A percentile compares a stretch with the other conserved stretches of the same genome.
Evolutionary conservation across 306 rosid genomes (phyloP).

Genomic region (Phaseolus lunatus): DNA sequence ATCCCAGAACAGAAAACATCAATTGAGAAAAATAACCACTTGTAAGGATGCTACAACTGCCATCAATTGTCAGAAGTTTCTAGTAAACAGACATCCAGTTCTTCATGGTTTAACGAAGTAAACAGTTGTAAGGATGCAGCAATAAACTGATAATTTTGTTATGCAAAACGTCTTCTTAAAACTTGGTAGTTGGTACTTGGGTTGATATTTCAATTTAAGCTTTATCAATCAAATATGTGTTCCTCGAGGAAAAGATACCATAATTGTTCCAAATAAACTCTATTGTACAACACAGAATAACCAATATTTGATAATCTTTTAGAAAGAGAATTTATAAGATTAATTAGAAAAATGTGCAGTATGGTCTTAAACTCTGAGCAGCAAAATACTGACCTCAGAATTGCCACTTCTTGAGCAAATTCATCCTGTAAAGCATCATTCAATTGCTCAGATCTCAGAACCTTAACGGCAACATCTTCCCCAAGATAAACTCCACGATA

Average conservation of each 20-base stretch:
- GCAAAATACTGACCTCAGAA: constrained; percentile 69
- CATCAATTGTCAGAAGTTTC: constrained; percentile 20
- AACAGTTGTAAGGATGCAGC: background rate
- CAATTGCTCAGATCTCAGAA: constrained; percentile 85
- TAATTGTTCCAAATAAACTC: constrained; percentile 5
- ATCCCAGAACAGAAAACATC: constrained; percentile 15
- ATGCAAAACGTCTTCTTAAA: constrained; percentile 26
- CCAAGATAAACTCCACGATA: constrained; percentile 85
- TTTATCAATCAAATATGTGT: constrained; percentile 21
- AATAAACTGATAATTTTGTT: constrained; percentile 28
- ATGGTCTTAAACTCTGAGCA: constrained; percentile 18
- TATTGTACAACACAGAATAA: background rate
- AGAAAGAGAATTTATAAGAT: constrained; percentile 14
- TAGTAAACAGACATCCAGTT: constrained; percentile 18
- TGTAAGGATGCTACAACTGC: background rate
- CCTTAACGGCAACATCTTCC: constrained; percentile 97
- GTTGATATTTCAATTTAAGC: constrained; percentile 33
- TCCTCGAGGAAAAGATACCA: constrained; percentile 18
- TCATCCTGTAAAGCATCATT: constrained; percentile 87
- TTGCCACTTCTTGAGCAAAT: constrained; percentile 94
- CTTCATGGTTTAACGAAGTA: constrained; percentile 17
- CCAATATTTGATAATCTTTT: constrained; percentile 3
- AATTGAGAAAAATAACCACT: constrained; percentile 6
- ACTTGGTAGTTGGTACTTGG: constrained; percentile 6
- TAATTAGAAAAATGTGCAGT: constrained; percentile 30